These are phyloP conservation scores for Encephalitozoon romaleae DNA, from an alignment of 371 early-diverging fungal genomes.

Conservation along the genomic window DNA sequence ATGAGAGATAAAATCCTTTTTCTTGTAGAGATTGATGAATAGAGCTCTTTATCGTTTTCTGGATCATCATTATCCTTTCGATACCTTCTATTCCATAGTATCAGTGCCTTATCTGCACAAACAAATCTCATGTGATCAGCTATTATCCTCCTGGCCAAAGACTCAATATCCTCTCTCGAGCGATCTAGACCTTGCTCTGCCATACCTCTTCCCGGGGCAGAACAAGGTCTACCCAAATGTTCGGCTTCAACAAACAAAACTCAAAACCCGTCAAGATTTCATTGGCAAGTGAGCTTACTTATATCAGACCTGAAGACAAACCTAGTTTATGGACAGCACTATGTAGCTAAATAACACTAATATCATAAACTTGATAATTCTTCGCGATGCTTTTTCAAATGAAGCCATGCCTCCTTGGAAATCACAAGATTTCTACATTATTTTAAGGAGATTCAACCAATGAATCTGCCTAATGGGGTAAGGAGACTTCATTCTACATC, in stretches of 20 bases:
- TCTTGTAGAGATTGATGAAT: neutral
- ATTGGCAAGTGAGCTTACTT: too few relatives aligned
- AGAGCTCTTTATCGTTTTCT: neutral
- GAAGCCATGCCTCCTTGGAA: neutral
- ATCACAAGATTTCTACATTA: neutral
- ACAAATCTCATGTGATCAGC: conserved; percentile 6
- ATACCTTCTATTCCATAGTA: neutral
- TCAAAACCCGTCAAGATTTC: too few relatives aligned
- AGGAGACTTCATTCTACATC: neutral
- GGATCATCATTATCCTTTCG: neutral
- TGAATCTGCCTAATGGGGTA: neutral
- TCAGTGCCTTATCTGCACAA: neutral
- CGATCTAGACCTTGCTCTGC: neutral
- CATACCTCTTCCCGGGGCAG: neutral
- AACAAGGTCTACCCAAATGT: neutral
- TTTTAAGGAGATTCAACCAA: neutral
- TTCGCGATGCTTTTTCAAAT: neutral
- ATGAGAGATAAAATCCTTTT: neutral
- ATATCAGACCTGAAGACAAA: neutral
- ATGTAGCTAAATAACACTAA: neutral
- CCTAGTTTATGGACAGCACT: neutral
- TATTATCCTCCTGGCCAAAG: neutral
- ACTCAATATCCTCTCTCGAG: neutral
- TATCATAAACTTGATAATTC: neutral
- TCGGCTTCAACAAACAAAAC: neutral